Conservation (phyloP, 2,329 filamentous ascomycete genomes). For the Scortechinia acanthostroma region DNA sequence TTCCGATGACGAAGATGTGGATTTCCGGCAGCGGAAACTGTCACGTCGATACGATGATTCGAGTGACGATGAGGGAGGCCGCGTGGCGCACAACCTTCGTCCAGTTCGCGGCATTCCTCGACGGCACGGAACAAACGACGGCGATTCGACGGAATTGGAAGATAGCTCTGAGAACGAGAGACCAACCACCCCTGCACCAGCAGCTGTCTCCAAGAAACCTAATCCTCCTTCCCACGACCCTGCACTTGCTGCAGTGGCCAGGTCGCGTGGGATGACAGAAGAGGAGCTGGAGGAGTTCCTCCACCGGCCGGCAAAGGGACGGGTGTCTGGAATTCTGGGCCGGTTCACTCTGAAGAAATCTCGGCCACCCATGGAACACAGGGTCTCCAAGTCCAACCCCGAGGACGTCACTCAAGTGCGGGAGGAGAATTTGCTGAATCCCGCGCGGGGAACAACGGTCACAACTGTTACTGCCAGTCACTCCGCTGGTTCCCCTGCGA, state of each 20-base stretch:
- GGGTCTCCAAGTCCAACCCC: background rate
- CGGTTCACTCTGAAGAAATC: background rate
- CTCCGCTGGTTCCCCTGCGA: background rate
- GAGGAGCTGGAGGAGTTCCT: background rate
- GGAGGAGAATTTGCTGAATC: too few species aligned
- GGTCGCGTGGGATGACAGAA: background rate
- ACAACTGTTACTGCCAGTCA: background rate
- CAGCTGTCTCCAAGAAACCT: background rate
- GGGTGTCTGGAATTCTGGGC: background rate
- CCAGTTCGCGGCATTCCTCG: background rate
- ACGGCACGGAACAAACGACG: background rate
- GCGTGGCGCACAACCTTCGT: background rate
- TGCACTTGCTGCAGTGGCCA: background rate
- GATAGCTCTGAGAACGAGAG: background rate
- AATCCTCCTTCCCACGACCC: background rate
- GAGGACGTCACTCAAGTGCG: background rate
- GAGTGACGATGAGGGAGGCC: background rate
- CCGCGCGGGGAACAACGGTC: background rate
- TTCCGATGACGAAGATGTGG: background rate
- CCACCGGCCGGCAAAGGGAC: background rate
- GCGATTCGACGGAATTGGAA: background rate
- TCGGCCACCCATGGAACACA: background rate
- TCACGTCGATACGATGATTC: background rate
- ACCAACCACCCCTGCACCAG: background rate
- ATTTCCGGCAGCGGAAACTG: background rate